These are phyloP conservation scores for Fraxinus sp. DNA, from an alignment of 305 asterid genomes.

Conservation along the genomic window DNA sequence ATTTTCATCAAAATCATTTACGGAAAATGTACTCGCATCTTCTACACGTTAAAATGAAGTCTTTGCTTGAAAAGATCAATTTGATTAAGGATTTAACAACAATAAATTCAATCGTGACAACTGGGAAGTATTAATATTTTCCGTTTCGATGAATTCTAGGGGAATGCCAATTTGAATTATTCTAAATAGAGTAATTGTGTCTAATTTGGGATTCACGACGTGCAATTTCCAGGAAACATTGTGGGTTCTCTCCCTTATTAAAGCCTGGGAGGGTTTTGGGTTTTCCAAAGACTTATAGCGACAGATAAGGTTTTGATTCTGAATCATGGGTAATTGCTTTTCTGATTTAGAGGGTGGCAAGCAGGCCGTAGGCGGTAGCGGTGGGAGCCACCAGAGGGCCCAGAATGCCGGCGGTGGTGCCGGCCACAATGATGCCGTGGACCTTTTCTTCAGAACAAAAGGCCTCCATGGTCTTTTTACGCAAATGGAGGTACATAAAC, in stretches of 20 bases:
- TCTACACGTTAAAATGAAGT: background rate
- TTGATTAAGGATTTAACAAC: background rate
- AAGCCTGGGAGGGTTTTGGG: background rate
- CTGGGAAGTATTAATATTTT: background rate
- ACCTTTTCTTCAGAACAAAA: conserved; percentile 45
- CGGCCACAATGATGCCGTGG: conserved; percentile 68
- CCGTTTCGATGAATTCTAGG: background rate
- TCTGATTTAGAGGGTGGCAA: conserved; percentile 76
- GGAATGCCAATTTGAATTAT: background rate
- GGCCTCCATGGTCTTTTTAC: conserved; percentile 55
- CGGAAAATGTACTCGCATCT: background rate
- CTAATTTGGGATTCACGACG: background rate
- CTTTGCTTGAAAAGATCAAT: background rate
- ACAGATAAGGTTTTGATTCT: background rate
- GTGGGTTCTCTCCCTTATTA: background rate
- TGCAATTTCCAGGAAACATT: background rate
- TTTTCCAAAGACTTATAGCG: background rate
- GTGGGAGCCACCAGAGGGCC: conserved; percentile 25
- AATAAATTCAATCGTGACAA: background rate
- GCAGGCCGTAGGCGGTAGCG: conserved; percentile 62
- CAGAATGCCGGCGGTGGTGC: conserved; percentile 18
- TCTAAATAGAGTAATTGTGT: background rate
- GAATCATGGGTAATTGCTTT: conserved; percentile 51
- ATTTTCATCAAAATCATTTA: background rate
- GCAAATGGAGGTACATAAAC: conserved; percentile 50